A percentile compares a stretch with the other conserved stretches of the same genome.
These are phyloP conservation scores for Trichoderma hamatum DNA, from an alignment of 2,329 filamentous ascomycete species.

Conservation along the genomic window DNA sequence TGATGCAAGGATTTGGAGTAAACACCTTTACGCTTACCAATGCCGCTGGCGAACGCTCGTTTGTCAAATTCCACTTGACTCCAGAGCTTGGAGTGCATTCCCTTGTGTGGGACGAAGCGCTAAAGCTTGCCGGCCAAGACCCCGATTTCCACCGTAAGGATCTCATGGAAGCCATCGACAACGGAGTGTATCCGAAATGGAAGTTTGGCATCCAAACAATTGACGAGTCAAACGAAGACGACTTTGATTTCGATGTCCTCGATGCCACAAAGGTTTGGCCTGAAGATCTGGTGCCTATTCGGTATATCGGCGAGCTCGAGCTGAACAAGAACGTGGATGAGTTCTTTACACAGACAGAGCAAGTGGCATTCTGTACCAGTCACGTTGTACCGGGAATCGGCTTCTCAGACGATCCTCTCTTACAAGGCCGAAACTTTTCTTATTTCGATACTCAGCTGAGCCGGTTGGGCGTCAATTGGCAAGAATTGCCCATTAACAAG, in stretches of 20 bases:
- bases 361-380: conserved; percentile 79
- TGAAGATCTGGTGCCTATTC: conserved; percentile 72
- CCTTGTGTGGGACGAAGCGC: conserved; percentile 77
- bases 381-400: conserved; percentile 80
- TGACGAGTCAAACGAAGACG: conserved; percentile 69
- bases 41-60: conserved; percentile 66
- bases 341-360: conserved; percentile 81
- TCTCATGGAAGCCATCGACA: conserved; percentile 72
- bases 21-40: conserved; percentile 76
- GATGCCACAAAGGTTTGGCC: conserved; percentile 88
- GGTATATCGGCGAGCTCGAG: conserved; percentile 78
- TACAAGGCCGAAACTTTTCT: conserved; percentile 74
- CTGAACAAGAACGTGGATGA: conserved; percentile 81
- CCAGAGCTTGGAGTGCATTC: conserved; percentile 76
- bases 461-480: conserved; percentile 73
- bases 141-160: conserved; percentile 84
- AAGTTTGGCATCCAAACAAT: conserved; percentile 81
- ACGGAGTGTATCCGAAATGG: conserved; percentile 73
- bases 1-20: conserved; percentile 87
- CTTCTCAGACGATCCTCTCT: conserved; percentile 72
- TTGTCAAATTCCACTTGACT: conserved; percentile 79
- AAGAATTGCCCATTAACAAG: conserved; percentile 76
- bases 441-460: conserved; percentile 74
- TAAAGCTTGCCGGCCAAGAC: conserved; percentile 74
- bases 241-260: conserved; percentile 84